These are phyloP conservation scores for Telfairia occidentalis DNA, from an alignment of 331 rosid genomes.

Conservation along the genomic window DNA sequence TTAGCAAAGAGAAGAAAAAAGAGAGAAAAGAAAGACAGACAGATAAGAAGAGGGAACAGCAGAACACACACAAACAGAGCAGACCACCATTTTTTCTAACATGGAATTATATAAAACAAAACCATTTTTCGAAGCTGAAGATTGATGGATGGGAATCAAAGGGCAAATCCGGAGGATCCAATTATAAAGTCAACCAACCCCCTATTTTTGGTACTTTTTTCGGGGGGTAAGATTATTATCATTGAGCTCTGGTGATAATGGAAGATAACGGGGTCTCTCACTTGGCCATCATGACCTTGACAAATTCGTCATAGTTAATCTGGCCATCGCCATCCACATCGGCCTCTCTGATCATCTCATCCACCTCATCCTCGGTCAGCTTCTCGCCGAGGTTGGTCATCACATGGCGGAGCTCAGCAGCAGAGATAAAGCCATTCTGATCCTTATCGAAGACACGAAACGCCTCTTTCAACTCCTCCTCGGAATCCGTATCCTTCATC, in stretches of 20 bases:
- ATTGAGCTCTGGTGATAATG: neutral
- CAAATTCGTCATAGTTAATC: slow-evolving; percentile 70
- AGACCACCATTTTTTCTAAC: neutral
- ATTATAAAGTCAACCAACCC: neutral
- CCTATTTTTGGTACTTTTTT: neutral
- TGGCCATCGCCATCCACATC: slow-evolving; percentile 88
- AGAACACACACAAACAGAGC: neutral
- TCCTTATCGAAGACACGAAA: slow-evolving; percentile 79
- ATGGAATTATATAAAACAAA: neutral
- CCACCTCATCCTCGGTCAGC: slow-evolving; percentile 73
- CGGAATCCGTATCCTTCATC: slow-evolving; percentile 84
- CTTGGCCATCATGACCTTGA: slow-evolving; percentile 89
- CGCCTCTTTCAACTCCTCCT: slow-evolving; percentile 78
- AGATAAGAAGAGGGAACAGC: neutral
- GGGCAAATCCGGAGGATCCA: neutral
- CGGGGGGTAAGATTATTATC: neutral
- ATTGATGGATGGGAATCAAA: neutral
- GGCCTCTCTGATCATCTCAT: slow-evolving; percentile 82
- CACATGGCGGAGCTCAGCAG: slow-evolving; percentile 82
- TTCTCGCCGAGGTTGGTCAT: slow-evolving; percentile 87
- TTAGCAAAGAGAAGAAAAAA: neutral
- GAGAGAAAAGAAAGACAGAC: neutral
- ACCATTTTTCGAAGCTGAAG: neutral
- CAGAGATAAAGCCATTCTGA: slow-evolving; percentile 82
- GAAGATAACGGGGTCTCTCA: slow-evolving; percentile 4